Evolutionary conservation across 805 yeast species (phyloP).

Genomic region (Millerozyma miso): DNA sequence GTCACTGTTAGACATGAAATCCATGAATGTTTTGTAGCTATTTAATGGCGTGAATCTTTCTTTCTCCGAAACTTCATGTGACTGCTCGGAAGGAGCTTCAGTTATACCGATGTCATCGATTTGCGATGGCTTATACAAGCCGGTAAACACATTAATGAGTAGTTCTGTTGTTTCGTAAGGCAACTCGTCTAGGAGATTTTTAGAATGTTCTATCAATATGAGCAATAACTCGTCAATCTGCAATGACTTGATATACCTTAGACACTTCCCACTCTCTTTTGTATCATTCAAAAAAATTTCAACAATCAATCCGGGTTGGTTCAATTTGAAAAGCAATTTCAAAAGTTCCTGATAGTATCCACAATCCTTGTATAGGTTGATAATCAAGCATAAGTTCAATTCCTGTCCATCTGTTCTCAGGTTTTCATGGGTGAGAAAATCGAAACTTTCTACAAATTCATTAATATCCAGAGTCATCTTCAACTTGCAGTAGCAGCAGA

Average conservation of each 20-base stretch:
- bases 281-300: slow-evolving; percentile 69
- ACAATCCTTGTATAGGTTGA: slow-evolving; percentile 69
- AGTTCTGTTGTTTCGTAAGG: slow-evolving; percentile 83
- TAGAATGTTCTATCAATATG: slow-evolving; percentile 63
- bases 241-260: slow-evolving; percentile 63
- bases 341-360: slow-evolving; percentile 66
- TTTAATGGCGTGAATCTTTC: slow-evolving; percentile 17
- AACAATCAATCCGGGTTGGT: slow-evolving; percentile 71
- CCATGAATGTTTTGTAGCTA: slow-evolving; percentile 29
- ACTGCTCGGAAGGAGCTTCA: slow-evolving; percentile 3
- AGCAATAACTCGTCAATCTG: slow-evolving; percentile 74
- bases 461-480: slow-evolving; percentile 56
- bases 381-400: slow-evolving; percentile 65
- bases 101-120: slow-evolving; percentile 8
- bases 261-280: slow-evolving; percentile 52
- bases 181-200: slow-evolving; percentile 54
- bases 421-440: slow-evolving; percentile 13
- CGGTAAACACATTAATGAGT: slow-evolving; percentile 84
- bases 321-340: slow-evolving; percentile 61
- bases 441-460: slow-evolving; percentile 46
- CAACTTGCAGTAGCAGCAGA: slow-evolving; percentile 77
- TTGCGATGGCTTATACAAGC: slow-evolving; percentile 55
- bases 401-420: slow-evolving; percentile 18
- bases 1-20: slow-evolving; percentile 21
- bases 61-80: slow-evolving; percentile 2